Evolutionary conservation across 768 basidiomycete genomes (phyloP).

Genomic region (Boletus coccyginus): DNA sequence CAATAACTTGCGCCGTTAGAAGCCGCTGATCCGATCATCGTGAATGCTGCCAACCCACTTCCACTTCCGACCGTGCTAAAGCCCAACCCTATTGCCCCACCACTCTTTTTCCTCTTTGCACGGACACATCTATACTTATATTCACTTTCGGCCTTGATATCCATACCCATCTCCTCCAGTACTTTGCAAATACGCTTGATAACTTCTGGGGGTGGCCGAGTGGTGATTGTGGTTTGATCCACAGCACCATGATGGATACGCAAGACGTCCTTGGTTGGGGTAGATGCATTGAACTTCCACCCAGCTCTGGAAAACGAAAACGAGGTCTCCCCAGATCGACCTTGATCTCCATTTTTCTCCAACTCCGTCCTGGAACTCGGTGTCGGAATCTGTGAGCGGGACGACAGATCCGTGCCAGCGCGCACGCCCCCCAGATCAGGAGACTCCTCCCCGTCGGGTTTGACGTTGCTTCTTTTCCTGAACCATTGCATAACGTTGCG

Average conservation of each 20-base stretch:
- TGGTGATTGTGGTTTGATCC: constrained; percentile 87
- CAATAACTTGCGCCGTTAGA: constrained; percentile 73
- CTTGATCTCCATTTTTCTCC: constrained; percentile 18
- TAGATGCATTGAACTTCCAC: constrained; percentile 33
- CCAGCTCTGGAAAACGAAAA: constrained; percentile 40
- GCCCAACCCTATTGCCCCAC: constrained; percentile 41
- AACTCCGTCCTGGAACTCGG: constrained; percentile 25
- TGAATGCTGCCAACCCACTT: constrained; percentile 66
- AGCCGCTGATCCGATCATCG: constrained; percentile 77
- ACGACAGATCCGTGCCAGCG: constrained; percentile 24
- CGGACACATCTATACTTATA: constrained; percentile 88
- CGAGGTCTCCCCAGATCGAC: constrained; percentile 27
- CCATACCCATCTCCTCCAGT: constrained; percentile 86
- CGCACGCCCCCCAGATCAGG: constrained; percentile 11
- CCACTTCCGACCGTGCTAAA: constrained; percentile 37
- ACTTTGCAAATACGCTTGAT: constrained; percentile 82
- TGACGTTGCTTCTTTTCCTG: constrained; percentile 61
- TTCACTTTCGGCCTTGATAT: constrained; percentile 83
- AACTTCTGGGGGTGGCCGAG: constrained; percentile 78
- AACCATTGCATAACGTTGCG: constrained; percentile 99
- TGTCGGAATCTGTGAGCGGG: constrained; percentile 30
- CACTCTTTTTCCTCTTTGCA: constrained; percentile 65
- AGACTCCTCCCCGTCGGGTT: constrained; percentile 28
- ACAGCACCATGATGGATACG: constrained; percentile 91
- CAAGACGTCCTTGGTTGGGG: constrained; percentile 47